Percentiles rank a stretch among this genome's conserved stretches.
These are phyloP conservation scores for Geotrichum klebahnii DNA, from an alignment of 1,139 yeast genomes.

Conservation along the genomic window DNA sequence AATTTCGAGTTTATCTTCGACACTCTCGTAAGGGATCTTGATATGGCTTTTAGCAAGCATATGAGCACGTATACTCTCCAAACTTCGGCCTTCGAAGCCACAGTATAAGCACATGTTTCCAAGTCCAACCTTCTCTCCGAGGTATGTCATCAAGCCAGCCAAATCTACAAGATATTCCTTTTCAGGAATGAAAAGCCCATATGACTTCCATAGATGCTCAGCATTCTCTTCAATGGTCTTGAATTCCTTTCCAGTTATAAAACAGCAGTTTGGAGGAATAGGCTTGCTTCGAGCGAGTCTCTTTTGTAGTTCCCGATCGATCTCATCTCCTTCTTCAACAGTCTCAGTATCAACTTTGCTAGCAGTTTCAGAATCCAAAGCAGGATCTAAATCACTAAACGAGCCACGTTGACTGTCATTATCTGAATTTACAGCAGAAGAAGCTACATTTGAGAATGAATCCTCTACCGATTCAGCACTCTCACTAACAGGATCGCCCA, in stretches of 20 bases:
- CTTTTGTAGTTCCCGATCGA: conserved; percentile 36
- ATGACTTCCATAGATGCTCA: conserved; percentile 68
- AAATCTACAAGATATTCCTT: conserved; percentile 61
- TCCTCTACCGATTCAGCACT: conserved; percentile 35
- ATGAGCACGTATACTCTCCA: conserved; percentile 89
- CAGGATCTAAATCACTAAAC: conserved; percentile 27
- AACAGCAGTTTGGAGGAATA: conserved; percentile 68
- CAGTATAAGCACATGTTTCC: conserved; percentile 86
- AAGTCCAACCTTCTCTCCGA: conserved; percentile 78
- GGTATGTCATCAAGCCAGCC: conserved; percentile 65
- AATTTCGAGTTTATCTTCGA: conserved; percentile 73
- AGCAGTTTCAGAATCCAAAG: conserved; percentile 17
- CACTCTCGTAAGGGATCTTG: conserved; percentile 80
- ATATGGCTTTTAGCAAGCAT: conserved; percentile 83
- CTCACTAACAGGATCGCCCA: conserved; percentile 51
- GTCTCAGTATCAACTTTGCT: conserved; percentile 23
- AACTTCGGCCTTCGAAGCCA: conserved; percentile 70
- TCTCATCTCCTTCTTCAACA: conserved; percentile 38
- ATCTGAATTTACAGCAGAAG: conserved; percentile 34
- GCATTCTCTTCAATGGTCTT: conserved; percentile 59
- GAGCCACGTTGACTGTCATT: conserved; percentile 35
- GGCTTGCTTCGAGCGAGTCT: conserved; percentile 53
- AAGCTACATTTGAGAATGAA: too few relatives aligned
- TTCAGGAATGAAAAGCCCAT: conserved; percentile 88
- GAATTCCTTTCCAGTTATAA: conserved; percentile 62